These are phyloP conservation scores for Daldinia grandis DNA, from an alignment of 495 filamentous ascomycete genomes.

Conservation along the genomic window DNA sequence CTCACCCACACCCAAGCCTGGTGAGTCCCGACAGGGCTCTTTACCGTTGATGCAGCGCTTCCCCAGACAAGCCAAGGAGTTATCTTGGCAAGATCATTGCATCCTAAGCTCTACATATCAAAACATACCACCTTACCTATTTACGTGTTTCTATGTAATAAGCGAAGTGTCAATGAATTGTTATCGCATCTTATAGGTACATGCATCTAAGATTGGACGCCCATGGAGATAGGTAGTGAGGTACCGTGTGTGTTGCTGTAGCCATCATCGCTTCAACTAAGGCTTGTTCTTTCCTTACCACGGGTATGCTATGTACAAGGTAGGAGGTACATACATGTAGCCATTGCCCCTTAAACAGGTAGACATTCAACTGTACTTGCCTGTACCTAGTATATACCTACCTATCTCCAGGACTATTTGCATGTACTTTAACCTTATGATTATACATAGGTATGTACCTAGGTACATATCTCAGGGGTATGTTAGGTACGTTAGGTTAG, in stretches of 20 bases:
- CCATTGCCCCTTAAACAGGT: neutral
- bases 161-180: slow-evolving; percentile 2
- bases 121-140: neutral
- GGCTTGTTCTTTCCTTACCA: neutral
- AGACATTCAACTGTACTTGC: neutral
- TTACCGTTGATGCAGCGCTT: slow-evolving; percentile 26
- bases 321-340: too few species aligned
- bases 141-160: slow-evolving; percentile 17
- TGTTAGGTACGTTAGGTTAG: neutral
- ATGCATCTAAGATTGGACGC: neutral
- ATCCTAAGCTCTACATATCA: neutral
- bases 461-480: neutral
- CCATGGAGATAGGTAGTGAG: neutral
- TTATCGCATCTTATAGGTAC: neutral
- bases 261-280: neutral
- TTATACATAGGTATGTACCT: too few species aligned
- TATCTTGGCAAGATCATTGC: slow-evolving; percentile 18
- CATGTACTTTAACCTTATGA: too few species aligned
- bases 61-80: slow-evolving; percentile 27
- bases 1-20: slow-evolving; percentile 5
- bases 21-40: slow-evolving; percentile 22
- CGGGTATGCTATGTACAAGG: neutral
- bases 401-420: too few species aligned
- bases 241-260: neutral
- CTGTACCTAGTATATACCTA: too few species aligned